Conservation (phyloP, 2,329 filamentous ascomycete genomes). For the Trichoderma aggressivum region DNA sequence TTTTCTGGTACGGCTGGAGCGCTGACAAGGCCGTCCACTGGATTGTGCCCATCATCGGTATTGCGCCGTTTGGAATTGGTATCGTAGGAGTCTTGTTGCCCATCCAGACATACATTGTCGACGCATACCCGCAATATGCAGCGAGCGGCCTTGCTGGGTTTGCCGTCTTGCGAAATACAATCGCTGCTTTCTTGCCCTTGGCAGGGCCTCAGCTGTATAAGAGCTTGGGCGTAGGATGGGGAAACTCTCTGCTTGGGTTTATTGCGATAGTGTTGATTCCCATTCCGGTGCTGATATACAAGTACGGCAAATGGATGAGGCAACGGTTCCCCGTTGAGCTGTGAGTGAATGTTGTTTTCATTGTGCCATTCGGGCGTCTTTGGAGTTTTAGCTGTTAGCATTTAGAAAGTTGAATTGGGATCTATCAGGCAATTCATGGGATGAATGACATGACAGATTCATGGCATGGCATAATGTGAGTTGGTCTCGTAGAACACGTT, state of each 20-base stretch:
- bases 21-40: constrained; percentile 32
- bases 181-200: constrained; percentile 67
- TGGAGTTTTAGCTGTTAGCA: background rate
- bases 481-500: background rate
- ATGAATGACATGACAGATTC: too few relatives aligned
- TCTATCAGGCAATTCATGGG: too few relatives aligned
- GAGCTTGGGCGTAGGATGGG: constrained; percentile 58
- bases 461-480: background rate
- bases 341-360: background rate
- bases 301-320: constrained; percentile 8
- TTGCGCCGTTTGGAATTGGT: constrained; percentile 1
- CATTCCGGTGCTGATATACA: background rate
- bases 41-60: constrained; percentile 37
- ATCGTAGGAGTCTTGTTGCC: background rate
- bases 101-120: constrained; percentile 43
- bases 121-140: constrained; percentile 30
- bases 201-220: constrained; percentile 63
- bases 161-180: constrained; percentile 45
- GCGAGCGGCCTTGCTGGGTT: constrained; percentile 26
- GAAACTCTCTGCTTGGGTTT: constrained; percentile 49
- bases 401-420: background rate
- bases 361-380: background rate
- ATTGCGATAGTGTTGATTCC: constrained; percentile 32
- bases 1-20: constrained; percentile 37
- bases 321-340: background rate